Base-by-base conservation (phyloP, 352 stramenopile species). In the Sclerospora graminicola region DNA sequence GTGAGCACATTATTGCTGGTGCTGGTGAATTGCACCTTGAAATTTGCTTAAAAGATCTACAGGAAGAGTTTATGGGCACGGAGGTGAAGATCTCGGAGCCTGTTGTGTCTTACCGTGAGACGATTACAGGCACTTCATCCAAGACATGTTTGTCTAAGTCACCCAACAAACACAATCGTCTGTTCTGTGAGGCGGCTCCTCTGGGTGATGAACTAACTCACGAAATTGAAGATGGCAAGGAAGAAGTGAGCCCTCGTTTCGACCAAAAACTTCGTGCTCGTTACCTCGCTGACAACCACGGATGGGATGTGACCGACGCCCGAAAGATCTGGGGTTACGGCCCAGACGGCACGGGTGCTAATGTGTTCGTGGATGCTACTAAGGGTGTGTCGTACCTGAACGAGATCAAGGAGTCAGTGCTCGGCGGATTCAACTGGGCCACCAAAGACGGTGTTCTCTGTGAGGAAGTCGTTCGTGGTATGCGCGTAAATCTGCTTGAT, bases 111-210 rank as follows among this genome's bases (percentile, higher is more conserved):
- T 99, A 98, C 95, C 90, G 96, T 77, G 97, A 99, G 77, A 99
- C 96, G 37, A 89, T 98, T 56, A 96, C 79, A 31, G 81, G 60
- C n/a, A 91, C 97, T 54, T 99, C 96, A 51, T 81, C 68, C 39
- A 89, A 97, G 69, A 97, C 89, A 50, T 97, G 91, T 64, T 72
- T 99, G 53, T 97, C 95, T 48, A 99, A 99, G 91, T 99, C 95
- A 54, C 93, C 96, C 33, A 99, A 99, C 94, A 99, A 99, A 82
- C 96, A 99, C 91, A 99, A 99, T 78, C 91, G 96, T 95, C 87
- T 99, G 16, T 99, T 98, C 78, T 92, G 96, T 57, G 88, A 97
- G 43, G 95, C 82, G 31, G 54, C 72, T 29, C 75, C 91, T 40
- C 63, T 99, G 20, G 75, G 79, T 48, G 80, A 97, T 37, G 96